phyloP scores from a whole-genome alignment of 495 filamentous ascomycete species.

The Aspergillus nidulans region DNA sequence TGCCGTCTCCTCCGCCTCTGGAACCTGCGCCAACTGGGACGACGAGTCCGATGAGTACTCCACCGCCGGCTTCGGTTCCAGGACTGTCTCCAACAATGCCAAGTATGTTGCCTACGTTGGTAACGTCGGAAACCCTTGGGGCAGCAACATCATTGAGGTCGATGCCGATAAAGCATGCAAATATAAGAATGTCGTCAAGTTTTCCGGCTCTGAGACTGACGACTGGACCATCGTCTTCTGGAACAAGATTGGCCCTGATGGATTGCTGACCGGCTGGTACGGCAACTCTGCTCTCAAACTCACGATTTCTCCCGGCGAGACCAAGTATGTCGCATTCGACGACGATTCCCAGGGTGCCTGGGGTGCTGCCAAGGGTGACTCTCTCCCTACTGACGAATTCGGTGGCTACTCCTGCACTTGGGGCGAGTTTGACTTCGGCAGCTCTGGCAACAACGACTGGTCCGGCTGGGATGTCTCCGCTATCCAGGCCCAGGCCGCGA shows the following conservation, averaged over 20 bases:
- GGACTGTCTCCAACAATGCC: slow-evolving; percentile 16
- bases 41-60: slow-evolving; percentile 23
- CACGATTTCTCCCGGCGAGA: slow-evolving; percentile 33
- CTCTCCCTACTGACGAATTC: slow-evolving; percentile 23
- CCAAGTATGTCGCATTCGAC: slow-evolving; percentile 46
- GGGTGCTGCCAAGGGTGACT: slow-evolving; percentile 32
- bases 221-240: slow-evolving; percentile 46
- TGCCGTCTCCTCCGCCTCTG: slow-evolving; percentile 19
- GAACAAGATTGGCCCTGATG: slow-evolving; percentile 47
- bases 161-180: slow-evolving; percentile 28
- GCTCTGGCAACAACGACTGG: slow-evolving; percentile 40
- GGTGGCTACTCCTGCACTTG: slow-evolving; percentile 43
- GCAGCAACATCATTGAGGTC: slow-evolving; percentile 50
- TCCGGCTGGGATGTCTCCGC: slow-evolving; percentile 53
- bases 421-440: slow-evolving; percentile 54
- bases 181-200: slow-evolving; percentile 44
- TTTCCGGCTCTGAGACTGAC: slow-evolving; percentile 36
- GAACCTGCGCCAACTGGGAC: slow-evolving; percentile 26
- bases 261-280: slow-evolving; percentile 37
- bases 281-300: slow-evolving; percentile 38
- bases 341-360: slow-evolving; percentile 40
- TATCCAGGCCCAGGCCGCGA: slow-evolving; percentile 39
- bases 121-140: slow-evolving; percentile 49
- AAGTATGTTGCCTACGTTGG: slow-evolving; percentile 29
- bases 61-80: slow-evolving; percentile 28